Conservation (phyloP, 2,329 filamentous ascomycete genomes). For the Neocatenulostroma microsporum region DNA sequence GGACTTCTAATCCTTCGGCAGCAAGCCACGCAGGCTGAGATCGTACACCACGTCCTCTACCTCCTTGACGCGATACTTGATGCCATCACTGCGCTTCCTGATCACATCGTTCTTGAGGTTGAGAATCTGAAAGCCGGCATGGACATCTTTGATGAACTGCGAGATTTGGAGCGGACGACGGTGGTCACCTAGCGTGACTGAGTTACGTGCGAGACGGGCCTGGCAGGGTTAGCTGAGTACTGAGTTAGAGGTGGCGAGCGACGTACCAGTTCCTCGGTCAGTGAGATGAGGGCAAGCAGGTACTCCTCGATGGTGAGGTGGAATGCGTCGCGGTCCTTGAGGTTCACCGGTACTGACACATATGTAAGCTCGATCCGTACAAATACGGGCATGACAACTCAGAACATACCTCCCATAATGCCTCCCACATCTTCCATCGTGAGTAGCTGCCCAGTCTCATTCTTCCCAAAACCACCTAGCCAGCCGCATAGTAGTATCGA, state of each 20-base stretch:
- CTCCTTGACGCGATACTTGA: conserved; percentile 97
- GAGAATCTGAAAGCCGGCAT: conserved; percentile 91
- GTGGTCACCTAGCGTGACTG: conserved; percentile 86
- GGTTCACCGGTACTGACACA: conserved; percentile 69
- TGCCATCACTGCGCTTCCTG: conserved; percentile 77
- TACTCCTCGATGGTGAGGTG: conserved; percentile 98
- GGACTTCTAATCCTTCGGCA: conserved; percentile 14
- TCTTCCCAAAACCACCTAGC: conserved; percentile 62
- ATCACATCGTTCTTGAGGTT: conserved; percentile 95
- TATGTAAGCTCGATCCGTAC: too few species aligned
- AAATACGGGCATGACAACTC: too few species aligned
- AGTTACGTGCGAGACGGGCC: conserved; percentile 84
- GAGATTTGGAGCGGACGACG: conserved; percentile 78
- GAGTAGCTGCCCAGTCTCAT: conserved; percentile 54
- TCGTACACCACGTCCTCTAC: conserved; percentile 98
- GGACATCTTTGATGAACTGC: conserved; percentile 87
- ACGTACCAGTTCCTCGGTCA: conserved; percentile 75
- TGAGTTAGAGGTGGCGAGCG: not conserved
- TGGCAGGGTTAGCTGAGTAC: conserved; percentile 20
- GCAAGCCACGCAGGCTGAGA: conserved; percentile 72
- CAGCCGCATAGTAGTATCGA: conserved; percentile 60
- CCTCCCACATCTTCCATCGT: conserved; percentile 82
- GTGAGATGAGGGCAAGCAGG: conserved; percentile 73
- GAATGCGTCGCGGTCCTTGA: conserved; percentile 83
- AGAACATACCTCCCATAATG: conserved; percentile 63